Evolutionary conservation across 2,329 filamentous ascomycete species (phyloP).

Genomic region (Aspergillus quadricinctus): DNA sequence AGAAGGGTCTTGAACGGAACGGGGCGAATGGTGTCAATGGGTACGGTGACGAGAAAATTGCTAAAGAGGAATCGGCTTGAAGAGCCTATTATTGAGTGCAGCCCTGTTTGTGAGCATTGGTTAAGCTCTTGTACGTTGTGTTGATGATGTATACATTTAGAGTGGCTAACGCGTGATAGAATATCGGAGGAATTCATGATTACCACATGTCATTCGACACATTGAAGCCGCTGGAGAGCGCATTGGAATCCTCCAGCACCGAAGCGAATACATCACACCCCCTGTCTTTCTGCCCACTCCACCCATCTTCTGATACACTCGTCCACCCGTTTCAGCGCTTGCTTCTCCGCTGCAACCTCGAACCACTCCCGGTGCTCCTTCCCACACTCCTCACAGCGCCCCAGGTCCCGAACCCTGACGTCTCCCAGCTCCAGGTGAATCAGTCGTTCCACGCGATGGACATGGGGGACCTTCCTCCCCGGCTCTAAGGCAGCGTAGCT

Average conservation of each 20-base stretch:
- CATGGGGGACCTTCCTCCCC: constrained; percentile 71
- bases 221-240: too few species aligned
- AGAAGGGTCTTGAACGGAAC: not conserved
- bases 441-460: constrained; percentile 80
- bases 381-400: constrained; percentile 70
- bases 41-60: not conserved
- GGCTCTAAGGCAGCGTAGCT: constrained; percentile 21
- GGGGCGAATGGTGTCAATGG: not conserved
- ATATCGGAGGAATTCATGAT: not conserved
- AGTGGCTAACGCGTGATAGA: not conserved
- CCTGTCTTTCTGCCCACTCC: constrained; percentile 64
- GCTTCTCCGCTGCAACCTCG: constrained; percentile 70
- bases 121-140: not conserved
- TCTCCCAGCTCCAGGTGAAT: constrained; percentile 82
- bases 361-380: constrained; percentile 94
- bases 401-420: constrained; percentile 52
- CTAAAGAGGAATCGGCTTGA: not conserved
- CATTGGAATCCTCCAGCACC: not conserved
- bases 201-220: not conserved
- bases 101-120: not conserved
- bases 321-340: constrained; percentile 65
- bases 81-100: not conserved
- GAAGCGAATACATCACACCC: not conserved
- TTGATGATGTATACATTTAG: not conserved
- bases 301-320: constrained; percentile 81